phyloP scores from a whole-genome alignment of 306 rosid genomes.

The Glycyrrhiza uralensis region DNA sequence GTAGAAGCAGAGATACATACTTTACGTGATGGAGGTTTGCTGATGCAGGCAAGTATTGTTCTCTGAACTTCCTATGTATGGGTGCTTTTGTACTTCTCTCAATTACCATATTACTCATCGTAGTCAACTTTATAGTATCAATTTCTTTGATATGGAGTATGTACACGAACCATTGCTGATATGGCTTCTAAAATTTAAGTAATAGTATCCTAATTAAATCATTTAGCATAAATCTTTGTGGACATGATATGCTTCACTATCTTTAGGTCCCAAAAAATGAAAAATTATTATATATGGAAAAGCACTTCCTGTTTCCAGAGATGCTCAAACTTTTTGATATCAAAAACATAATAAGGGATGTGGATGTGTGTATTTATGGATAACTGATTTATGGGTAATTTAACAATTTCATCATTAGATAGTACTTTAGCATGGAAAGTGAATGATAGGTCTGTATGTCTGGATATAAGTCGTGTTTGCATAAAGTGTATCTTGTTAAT shows the following conservation, averaged over 20 bases:
- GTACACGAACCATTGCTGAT: not conserved
- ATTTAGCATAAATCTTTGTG: not conserved
- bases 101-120: not conserved
- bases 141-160: not conserved
- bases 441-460: not conserved
- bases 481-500: not conserved
- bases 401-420: not conserved
- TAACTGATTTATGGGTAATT: not conserved
- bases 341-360: not conserved
- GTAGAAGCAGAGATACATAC: constrained; percentile 97
- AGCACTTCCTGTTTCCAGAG: not conserved
- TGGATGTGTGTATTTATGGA: not conserved
- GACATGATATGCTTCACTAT: constrained; percentile 2
- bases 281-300: not conserved
- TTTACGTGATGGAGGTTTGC: constrained; percentile 95
- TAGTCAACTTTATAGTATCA: constrained; percentile 4
- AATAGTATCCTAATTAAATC: not conserved
- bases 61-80: constrained; percentile 16
- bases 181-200: constrained; percentile 1
- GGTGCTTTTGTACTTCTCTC: constrained; percentile 5
- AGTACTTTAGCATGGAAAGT: not conserved
- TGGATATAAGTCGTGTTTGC: not conserved
- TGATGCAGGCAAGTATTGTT: constrained; percentile 90
- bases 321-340: not conserved
- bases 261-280: not conserved